phyloP scores from a whole-genome alignment of 192 early-diverging fungal species.

The Piromyces finnis region DNA sequence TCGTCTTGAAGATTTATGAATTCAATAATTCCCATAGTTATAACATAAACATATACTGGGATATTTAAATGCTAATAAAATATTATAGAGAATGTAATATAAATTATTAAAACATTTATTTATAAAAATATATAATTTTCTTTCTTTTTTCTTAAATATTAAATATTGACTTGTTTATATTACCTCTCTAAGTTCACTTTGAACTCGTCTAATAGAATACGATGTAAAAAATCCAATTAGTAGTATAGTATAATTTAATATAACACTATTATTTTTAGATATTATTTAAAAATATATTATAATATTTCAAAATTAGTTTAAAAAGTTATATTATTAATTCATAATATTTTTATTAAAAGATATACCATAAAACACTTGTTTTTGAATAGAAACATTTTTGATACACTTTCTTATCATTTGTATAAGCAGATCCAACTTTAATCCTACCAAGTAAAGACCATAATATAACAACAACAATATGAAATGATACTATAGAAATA shows the following conservation, averaged over 20 bases:
- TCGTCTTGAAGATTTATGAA: background rate
- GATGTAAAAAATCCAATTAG: background rate
- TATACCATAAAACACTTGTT: background rate
- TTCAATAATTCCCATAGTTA: background rate
- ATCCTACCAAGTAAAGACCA: background rate
- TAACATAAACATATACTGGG: background rate
- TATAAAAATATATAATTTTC: too few relatives aligned
- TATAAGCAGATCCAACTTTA: background rate
- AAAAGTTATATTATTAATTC: too few relatives aligned
- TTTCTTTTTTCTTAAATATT: too few relatives aligned
- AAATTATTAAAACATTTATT: too few relatives aligned
- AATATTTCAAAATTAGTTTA: too few relatives aligned
- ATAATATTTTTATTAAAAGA: too few relatives aligned
- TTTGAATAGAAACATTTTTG: background rate
- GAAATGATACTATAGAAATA: background rate
- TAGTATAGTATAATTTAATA: background rate
- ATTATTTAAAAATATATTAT: too few relatives aligned
- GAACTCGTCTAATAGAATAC: background rate
- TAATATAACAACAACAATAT: background rate
- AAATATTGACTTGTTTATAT: too few relatives aligned
- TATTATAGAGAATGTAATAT: too few relatives aligned
- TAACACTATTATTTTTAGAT: background rate
- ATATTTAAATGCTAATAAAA: background rate
- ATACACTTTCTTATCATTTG: background rate
- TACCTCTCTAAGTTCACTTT: background rate